Base-by-base conservation (phyloP, 176 grass and related monocot species). In the Themeda triandra region DNA sequence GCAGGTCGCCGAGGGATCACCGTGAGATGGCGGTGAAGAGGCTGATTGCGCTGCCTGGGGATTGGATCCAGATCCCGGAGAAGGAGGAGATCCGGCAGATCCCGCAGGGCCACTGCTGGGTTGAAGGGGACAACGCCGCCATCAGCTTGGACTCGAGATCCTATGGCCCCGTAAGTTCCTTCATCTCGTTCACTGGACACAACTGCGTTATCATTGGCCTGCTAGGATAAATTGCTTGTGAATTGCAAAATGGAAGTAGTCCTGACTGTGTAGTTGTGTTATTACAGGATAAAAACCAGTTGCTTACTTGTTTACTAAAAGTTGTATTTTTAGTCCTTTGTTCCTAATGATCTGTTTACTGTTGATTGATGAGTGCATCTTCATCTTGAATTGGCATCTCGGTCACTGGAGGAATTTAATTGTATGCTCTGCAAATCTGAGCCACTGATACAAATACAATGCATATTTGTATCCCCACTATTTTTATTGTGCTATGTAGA, bases 21-120 rank as follows among this genome's bases (percentile, higher is more conserved):
- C 70, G 25, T 36, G 56, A 36, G 2, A 17, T 31, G 10, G 8
- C 86, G 25, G 69, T 92, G 56, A 92, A 92, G 83, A 85, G 95
- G 81, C 62, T 97, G 65, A 91, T 94, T 68, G 95, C 86, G 64
- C 77, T 97, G 80, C 95, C 90, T 9, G 88, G 90, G 30, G 90
- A 97, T 36, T 94, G 92, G 92, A 86, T 97, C 78, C 88, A 91
- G 88, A 74, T 94, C 70, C 94, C 84, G 24, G 86, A 91, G n/a
- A n/a, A n/a, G n/a, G n/a, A n/a, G n/a, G n/a, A n/a, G n/a, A n/a
- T n/a, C n/a, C n/a, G n/a, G 18, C 64, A 89, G 76, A 88, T 97
- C 40, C 92, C 88, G 2, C 69, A 86, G 36, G 95, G 95, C 4
- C 90, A 92, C 82, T 97, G 92, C 77, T 97, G 94, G 92, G 88